Base-by-base conservation (phyloP, 257 asterid genomes). In the Fraxinus americana region DNA sequence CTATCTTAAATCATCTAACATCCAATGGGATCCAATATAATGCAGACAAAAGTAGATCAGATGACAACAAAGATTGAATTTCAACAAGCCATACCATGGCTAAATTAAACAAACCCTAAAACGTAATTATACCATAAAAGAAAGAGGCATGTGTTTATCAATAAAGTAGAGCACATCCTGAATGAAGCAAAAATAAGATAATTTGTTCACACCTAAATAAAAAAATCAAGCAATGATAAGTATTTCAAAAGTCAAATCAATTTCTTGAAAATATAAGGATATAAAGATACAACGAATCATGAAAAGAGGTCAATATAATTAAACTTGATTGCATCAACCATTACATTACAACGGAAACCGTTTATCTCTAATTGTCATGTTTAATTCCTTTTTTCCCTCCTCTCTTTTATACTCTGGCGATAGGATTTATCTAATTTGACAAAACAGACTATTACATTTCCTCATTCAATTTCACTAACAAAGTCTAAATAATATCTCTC, bases 211-310 rank as follows among this genome's bases (percentile, higher is more conserved):
- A 52, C 12, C 50, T 57, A 17, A 41, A 41, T 12, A 41, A 41
- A 45, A 61, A 78, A 74, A 21, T 30, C 34, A 38, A 70, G 52
- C 76, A 36, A 4, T 67, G 21, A 41, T 43, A 30, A 78, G 81
- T 52, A 34, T 38, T 63, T 71, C 38, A 34, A 32, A 34, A 34
- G 29, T 75, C 34, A 14, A 14, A 50, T 67, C 6, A 17, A 61
- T 23, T 19, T 67, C 39, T 14, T 41, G 57, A 77, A 29, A 10
- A 41, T 19, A 29, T 72, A 48, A 63, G 3, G 66, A 57, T 54
- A 57, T 21, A 57, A 19, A 57, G 13, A 57, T 57, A 57, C 66
- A 19, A 2, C 0, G 27, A 10, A n/a, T 19, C 30, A 57, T 1
- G 30, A n/a, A 57, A 57, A 19, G 66, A 57, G 30, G 12, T 19